These are phyloP conservation scores for Suillus cothurnatus DNA, from an alignment of 768 basidiomycete genomes.

Conservation along the genomic window DNA sequence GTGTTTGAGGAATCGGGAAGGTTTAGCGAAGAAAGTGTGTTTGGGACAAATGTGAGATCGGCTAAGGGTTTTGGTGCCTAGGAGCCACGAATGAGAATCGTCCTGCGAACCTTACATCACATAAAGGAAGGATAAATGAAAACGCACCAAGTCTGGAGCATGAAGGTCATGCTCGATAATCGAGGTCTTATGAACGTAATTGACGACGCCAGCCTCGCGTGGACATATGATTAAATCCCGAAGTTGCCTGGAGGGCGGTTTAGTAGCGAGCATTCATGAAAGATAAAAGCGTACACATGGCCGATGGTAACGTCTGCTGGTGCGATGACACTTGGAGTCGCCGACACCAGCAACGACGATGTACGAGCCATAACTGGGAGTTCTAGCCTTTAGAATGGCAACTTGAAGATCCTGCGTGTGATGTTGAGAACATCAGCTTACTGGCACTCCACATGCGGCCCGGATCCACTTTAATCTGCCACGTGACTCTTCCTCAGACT, in stretches of 20 bases:
- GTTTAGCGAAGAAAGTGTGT: slow-evolving; percentile 60
- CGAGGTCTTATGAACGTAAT: slow-evolving; percentile 54
- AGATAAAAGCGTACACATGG: slow-evolving; percentile 54
- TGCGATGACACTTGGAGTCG: slow-evolving; percentile 42
- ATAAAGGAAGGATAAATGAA: slow-evolving; percentile 8
- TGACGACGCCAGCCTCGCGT: slow-evolving; percentile 61
- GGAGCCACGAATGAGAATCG: slow-evolving; percentile 19
- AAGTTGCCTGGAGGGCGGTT: slow-evolving; percentile 56
- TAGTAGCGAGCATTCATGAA: neutral
- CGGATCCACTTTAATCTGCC: neutral
- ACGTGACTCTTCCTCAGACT: neutral
- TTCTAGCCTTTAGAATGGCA: neutral
- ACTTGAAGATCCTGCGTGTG: slow-evolving; percentile 6
- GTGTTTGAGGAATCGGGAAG: slow-evolving; percentile 47
- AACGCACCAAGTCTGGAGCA: slow-evolving; percentile 47
- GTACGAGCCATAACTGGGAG: slow-evolving; percentile 47
- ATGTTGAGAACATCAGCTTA: slow-evolving; percentile 3
- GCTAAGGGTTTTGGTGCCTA: slow-evolving; percentile 52
- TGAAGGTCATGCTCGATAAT: slow-evolving; percentile 66
- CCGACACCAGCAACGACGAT: slow-evolving; percentile 45
- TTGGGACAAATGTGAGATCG: slow-evolving; percentile 59
- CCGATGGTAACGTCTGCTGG: slow-evolving; percentile 54
- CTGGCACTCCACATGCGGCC: neutral
- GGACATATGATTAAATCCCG: slow-evolving; percentile 81
- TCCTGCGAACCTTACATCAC: slow-evolving; percentile 17